A percentile compares a stretch with the other conserved stretches of the same genome.
Conservation (phyloP, 1,284 basidiomycete species). For the Tremellales sp. region DNA sequence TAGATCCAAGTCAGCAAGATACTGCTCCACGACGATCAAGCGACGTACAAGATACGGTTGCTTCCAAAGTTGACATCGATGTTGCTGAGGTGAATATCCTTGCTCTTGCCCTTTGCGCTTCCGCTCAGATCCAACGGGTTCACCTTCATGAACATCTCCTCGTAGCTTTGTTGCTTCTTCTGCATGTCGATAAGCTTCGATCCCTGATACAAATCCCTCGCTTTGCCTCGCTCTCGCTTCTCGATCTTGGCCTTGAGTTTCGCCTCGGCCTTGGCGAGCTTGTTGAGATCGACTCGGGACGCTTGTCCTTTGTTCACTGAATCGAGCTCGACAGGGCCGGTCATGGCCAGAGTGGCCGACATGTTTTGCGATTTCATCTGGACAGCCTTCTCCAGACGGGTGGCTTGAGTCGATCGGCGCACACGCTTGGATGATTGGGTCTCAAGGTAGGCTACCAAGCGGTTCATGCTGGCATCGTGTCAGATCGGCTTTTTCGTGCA, state of each 20-base stretch:
- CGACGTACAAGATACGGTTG: constrained; percentile 74
- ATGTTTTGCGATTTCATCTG: constrained; percentile 82
- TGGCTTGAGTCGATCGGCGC: constrained; percentile 52
- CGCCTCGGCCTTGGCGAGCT: constrained; percentile 96
- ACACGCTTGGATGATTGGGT: constrained; percentile 58
- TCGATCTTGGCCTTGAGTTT: constrained; percentile 98
- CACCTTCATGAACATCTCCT: constrained; percentile 99
- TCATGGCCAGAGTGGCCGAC: constrained; percentile 76
- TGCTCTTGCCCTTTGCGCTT: constrained; percentile 81
- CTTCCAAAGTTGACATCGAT: constrained; percentile 95
- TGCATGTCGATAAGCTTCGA: constrained; percentile 91
- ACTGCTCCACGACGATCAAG: background rate
- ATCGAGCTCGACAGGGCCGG: constrained; percentile 86
- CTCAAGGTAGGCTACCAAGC: constrained; percentile 65
- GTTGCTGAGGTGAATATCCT: constrained; percentile 90
- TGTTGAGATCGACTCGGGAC: constrained; percentile 94
- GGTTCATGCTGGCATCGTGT: constrained; percentile 50
- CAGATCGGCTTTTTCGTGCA: background rate
- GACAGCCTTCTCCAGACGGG: constrained; percentile 87
- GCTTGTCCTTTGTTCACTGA: constrained; percentile 91
- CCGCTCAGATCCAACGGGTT: constrained; percentile 85
- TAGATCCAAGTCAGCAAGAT: background rate
- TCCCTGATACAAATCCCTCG: constrained; percentile 87
- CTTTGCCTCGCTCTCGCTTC: constrained; percentile 63
- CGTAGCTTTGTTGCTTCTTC: constrained; percentile 93